Percentiles rank a stretch among this genome's conserved stretches.
Evolutionary conservation across 441 rosid species (phyloP).

Genomic region (Sinapis alba): DNA sequence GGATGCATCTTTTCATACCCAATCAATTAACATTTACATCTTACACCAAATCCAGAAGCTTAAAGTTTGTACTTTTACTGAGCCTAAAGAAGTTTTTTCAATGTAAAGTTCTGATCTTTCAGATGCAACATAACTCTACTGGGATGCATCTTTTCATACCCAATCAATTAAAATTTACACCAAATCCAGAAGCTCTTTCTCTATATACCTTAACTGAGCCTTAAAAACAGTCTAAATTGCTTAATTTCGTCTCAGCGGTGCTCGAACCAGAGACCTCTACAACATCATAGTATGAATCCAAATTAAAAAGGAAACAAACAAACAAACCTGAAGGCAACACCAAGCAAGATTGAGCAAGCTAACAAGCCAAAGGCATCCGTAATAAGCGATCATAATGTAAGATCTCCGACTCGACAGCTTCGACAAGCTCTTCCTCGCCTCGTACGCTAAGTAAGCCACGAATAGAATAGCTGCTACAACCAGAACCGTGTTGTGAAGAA

Average conservation of each 20-base stretch:
- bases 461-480: constrained; percentile 57
- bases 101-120: no score
- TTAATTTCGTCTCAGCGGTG: neutral
- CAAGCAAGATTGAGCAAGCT: constrained; percentile 87
- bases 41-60: no score
- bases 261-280: neutral
- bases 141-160: no score
- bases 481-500: constrained; percentile 66
- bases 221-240: neutral
- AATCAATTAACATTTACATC: neutral
- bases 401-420: constrained; percentile 74
- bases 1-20: no score
- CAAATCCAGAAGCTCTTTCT: no score
- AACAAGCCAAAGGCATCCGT: constrained; percentile 80
- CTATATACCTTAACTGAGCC: neutral
- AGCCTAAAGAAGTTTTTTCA: no score
- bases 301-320: neutral
- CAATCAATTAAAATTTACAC: no score
- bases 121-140: no score
- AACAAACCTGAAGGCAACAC: constrained; percentile 80
- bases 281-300: neutral
- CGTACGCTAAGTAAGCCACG: constrained; percentile 65
- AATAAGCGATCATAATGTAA: constrained; percentile 75
- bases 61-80: neutral
- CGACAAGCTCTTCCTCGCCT: constrained; percentile 43